Base-by-base conservation (phyloP, 768 basidiomycete species). In the Amanita pseudoporphyria region DNA sequence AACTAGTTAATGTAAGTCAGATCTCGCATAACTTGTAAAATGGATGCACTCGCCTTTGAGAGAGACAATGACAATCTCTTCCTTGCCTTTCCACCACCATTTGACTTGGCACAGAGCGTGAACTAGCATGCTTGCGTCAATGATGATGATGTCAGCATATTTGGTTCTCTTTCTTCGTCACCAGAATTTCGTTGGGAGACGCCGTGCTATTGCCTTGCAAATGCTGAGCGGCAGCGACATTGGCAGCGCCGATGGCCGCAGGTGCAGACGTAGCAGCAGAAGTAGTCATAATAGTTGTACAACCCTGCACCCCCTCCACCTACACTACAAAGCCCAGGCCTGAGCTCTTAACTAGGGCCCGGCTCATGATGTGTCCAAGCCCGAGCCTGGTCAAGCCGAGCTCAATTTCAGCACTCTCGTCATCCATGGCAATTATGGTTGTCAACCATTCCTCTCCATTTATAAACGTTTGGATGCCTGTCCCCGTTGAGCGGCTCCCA, bases 1-100 rank as follows among this genome's bases (percentile, higher is more conserved):
- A n/a, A n/a, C n/a, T n/a, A n/a, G 3, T 95, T 75, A 0, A 91
- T 94, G 59, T 92, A n/a, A n/a, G n/a, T 94, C 24, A 96, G 74
- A 7, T 86, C 92, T 95, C 7, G 86, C 92, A 94, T 38, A n/a
- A n/a, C n/a, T n/a, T n/a, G 28, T 19, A 32, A 52, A 37, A 21
- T 32, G 22, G 40, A 28, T 14, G 46, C 41, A 69, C 76, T 44
- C 53, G 92, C 91, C 90, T 78, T 96, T 91, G 24, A 93, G 78
- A 6, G 93, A 92, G 39, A 92, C 71, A 43, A 96, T 79, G 43
- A 96, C 58, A 28, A 91, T 66, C 63, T 93, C 90, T 53, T 83
- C 70, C 0, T 82, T 84, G 0, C 86, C 81, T 52, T 74, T 76
- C 64, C 85, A 84, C 83, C 91, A 87, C 54, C 78, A 80, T 72